Conservation (phyloP, 192 early-diverging fungal species). For the Umbelopsis isabellina region DNA sequence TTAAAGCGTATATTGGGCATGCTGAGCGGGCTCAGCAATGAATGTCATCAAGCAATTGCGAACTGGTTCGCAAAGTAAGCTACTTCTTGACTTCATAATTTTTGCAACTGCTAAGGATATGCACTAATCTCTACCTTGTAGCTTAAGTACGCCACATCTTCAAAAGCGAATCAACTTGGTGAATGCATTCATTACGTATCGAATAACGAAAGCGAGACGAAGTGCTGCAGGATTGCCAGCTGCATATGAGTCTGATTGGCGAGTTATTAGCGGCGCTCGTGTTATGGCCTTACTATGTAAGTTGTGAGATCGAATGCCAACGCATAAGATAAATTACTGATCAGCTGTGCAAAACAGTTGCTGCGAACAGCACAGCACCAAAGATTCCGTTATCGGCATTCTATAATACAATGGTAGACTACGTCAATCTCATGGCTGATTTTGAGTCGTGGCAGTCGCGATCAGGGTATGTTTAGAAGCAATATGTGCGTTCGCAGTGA, state of each 20-base stretch:
- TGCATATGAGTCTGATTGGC: slow-evolving; percentile 85
- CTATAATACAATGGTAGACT: slow-evolving; percentile 83
- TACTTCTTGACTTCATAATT: background rate
- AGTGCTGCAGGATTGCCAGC: slow-evolving; percentile 38
- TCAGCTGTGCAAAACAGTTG: slow-evolving; percentile 45
- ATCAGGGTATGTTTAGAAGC: slow-evolving; percentile 39
- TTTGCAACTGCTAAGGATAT: background rate
- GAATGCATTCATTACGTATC: slow-evolving; percentile 83
- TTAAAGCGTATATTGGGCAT: slow-evolving; percentile 80
- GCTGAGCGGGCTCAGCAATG: slow-evolving; percentile 79
- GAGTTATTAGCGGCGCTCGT: slow-evolving; percentile 78
- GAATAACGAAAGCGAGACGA: slow-evolving; percentile 68
- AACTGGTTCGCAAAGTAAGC: slow-evolving; percentile 77
- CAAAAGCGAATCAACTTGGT: slow-evolving; percentile 77
- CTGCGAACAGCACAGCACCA: slow-evolving; percentile 69
- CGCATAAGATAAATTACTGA: background rate
- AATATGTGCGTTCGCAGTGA: background rate
- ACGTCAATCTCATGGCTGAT: slow-evolving; percentile 70
- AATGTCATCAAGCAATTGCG: slow-evolving; percentile 86
- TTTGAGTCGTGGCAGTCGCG: slow-evolving; percentile 77
- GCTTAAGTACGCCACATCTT: slow-evolving; percentile 36
- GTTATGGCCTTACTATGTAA: slow-evolving; percentile 88
- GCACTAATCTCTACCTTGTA: background rate
- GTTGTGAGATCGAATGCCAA: background rate
- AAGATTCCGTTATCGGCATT: slow-evolving; percentile 75